Conservation (phyloP, 2,329 filamentous ascomycete genomes). For the Pseudopyricularia javanii region DNA sequence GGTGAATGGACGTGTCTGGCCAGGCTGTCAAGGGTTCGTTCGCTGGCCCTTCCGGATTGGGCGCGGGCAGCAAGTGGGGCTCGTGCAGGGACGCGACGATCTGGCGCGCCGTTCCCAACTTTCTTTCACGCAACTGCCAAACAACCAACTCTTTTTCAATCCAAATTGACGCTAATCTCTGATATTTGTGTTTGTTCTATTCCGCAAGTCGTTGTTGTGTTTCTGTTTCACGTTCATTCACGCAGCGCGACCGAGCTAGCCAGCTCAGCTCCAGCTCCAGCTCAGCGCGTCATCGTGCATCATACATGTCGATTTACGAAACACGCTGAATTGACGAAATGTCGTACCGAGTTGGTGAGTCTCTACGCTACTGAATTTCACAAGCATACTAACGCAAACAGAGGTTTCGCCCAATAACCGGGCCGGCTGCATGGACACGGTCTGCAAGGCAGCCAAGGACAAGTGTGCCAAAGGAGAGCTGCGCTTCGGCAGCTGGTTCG, state of each 20-base stretch:
- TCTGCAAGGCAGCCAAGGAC: conserved; percentile 56
- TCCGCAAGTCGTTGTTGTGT: too few species aligned
- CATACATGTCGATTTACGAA: too few species aligned
- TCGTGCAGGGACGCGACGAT: too few species aligned
- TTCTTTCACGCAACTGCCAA: too few species aligned
- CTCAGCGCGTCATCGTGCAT: background rate
- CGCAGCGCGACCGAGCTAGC: background rate
- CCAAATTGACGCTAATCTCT: too few species aligned
- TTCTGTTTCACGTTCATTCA: background rate
- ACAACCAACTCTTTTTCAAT: too few species aligned
- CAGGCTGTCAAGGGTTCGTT: too few species aligned
- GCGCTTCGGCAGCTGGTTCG: conserved; percentile 64
- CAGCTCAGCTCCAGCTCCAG: background rate
- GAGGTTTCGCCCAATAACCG: conserved; percentile 61
- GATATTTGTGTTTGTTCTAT: too few species aligned
- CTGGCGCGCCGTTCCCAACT: too few species aligned
- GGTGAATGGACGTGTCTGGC: too few species aligned
- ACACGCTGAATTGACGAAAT: background rate
- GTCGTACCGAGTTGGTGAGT: conserved; percentile 19
- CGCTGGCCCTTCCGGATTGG: too few species aligned
- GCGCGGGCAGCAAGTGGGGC: too few species aligned
- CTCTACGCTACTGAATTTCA: background rate
- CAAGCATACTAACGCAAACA: conserved; percentile 19
- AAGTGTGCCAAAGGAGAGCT: conserved; percentile 75
- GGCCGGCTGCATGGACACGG: conserved; percentile 58